phyloP scores from a whole-genome alignment of 148 eudicot genomes.

The Camellia japonica region DNA sequence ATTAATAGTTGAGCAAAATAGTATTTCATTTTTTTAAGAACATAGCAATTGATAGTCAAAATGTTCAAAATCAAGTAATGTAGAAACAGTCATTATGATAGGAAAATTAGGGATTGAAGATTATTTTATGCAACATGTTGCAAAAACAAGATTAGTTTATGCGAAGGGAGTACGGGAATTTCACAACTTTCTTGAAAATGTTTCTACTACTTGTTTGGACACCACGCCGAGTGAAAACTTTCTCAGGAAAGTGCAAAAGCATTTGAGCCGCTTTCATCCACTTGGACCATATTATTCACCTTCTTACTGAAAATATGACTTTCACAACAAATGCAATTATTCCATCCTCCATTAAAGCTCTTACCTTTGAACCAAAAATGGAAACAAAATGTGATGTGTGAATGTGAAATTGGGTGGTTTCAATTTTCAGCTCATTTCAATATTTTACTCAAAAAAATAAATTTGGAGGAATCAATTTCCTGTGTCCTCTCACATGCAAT shows the following conservation, averaged over 20 bases:
- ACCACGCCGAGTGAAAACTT: not conserved
- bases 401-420: not conserved
- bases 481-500: slow-evolving; percentile 8
- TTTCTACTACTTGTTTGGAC: not conserved
- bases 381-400: not conserved
- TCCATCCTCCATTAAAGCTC: not conserved
- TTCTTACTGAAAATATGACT: not conserved
- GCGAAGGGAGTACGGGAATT: not conserved
- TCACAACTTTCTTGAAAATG: too few species aligned
- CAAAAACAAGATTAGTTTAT: too few species aligned
- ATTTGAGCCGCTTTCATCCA: not conserved
- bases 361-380: not conserved
- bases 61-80: too few species aligned
- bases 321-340: not conserved
- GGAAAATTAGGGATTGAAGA: too few species aligned
- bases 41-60: too few species aligned
- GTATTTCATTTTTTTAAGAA: too few species aligned
- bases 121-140: too few species aligned
- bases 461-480: slow-evolving; percentile 1
- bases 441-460: not conserved
- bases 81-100: too few species aligned
- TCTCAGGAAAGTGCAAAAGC: not conserved
- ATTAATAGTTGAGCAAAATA: too few species aligned
- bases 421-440: not conserved
- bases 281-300: not conserved